Conservation (phyloP, 2,329 filamentous ascomycete genomes). For the Arthrobotrys conoides region DNA sequence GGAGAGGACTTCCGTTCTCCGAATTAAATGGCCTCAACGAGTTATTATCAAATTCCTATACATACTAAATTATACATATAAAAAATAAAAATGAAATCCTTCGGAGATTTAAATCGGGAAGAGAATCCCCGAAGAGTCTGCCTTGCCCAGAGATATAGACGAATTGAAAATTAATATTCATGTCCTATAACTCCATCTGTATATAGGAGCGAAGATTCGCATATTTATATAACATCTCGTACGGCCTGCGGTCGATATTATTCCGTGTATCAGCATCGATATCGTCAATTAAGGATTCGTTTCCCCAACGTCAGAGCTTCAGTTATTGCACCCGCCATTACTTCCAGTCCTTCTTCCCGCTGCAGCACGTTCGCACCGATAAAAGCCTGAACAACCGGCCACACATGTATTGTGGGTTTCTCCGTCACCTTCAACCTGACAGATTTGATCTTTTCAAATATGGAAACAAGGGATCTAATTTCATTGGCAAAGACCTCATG, state of each 20-base stretch:
- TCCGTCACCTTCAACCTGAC: conserved; percentile 72
- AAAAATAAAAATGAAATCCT: not conserved
- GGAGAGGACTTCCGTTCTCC: conserved; percentile 29
- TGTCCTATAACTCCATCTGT: not conserved
- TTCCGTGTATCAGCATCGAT: conserved; percentile 69
- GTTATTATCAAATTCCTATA: not conserved
- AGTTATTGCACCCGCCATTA: conserved; percentile 68
- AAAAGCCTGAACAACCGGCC: conserved; percentile 80
- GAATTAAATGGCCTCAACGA: conserved; percentile 23
- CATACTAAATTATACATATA: not conserved
- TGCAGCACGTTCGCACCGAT: conserved; percentile 70
- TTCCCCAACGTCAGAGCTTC: conserved; percentile 63
- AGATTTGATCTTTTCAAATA: conserved; percentile 71
- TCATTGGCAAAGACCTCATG: conserved; percentile 84
- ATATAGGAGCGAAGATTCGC: not conserved
- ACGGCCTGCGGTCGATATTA: conserved; percentile 69
- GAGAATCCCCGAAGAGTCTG: conserved; percentile 54
- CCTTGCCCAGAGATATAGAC: conserved; percentile 67
- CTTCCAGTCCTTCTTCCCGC: conserved; percentile 71
- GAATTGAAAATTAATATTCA: not conserved
- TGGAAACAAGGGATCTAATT: conserved; percentile 74
- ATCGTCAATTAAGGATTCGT: conserved; percentile 67
- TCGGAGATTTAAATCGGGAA: conserved; percentile 1
- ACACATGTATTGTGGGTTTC: conserved; percentile 81
- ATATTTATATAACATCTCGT: not conserved